Percentiles rank a stretch among this genome's conserved stretches.
phyloP scores from a whole-genome alignment of 2,329 filamentous ascomycete species.

The Bisporella sp. region DNA sequence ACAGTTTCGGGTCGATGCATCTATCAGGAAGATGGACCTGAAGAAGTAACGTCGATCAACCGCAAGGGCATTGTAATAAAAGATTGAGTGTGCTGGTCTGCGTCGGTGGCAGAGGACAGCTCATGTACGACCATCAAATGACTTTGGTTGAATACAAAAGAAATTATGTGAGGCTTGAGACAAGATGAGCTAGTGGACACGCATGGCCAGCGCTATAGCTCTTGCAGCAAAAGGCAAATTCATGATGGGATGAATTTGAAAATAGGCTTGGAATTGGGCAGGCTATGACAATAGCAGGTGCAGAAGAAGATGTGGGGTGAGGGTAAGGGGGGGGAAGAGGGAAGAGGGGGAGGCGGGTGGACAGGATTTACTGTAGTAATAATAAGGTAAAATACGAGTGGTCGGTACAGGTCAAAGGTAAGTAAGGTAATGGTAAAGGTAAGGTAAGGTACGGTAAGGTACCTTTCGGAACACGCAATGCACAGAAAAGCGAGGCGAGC shows the following conservation, averaged over 20 bases:
- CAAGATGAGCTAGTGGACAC: slow-evolving; percentile 22
- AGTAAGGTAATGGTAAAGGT: too few relatives aligned
- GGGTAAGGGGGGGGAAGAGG: slow-evolving; percentile 1
- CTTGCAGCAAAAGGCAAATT: slow-evolving; percentile 15
- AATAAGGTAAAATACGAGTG: background rate
- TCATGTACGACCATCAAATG: slow-evolving; percentile 23
- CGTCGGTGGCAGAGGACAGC: slow-evolving; percentile 23
- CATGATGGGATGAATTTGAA: slow-evolving; percentile 20
- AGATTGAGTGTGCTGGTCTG: slow-evolving; percentile 24
- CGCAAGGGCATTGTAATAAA: slow-evolving; percentile 16
- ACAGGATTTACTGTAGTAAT: background rate
- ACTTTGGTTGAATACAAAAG: slow-evolving; percentile 19
- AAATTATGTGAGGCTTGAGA: slow-evolving; percentile 20
- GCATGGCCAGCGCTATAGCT: slow-evolving; percentile 25
- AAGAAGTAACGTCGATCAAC: slow-evolving; percentile 29
- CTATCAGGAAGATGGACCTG: slow-evolving; percentile 19
- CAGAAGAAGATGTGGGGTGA: slow-evolving; percentile 15
- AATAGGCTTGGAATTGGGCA: slow-evolving; percentile 19
- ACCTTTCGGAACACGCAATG: too few relatives aligned
- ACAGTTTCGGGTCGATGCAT: slow-evolving; percentile 30
- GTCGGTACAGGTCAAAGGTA: too few relatives aligned
- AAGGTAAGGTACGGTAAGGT: too few relatives aligned
- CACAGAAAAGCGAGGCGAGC: too few relatives aligned
- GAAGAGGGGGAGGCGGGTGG: background rate
- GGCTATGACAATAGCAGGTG: slow-evolving; percentile 9